These are phyloP conservation scores for Magnaporthiopsis incrustans DNA, from an alignment of 2,329 filamentous ascomycete genomes.

Conservation along the genomic window DNA sequence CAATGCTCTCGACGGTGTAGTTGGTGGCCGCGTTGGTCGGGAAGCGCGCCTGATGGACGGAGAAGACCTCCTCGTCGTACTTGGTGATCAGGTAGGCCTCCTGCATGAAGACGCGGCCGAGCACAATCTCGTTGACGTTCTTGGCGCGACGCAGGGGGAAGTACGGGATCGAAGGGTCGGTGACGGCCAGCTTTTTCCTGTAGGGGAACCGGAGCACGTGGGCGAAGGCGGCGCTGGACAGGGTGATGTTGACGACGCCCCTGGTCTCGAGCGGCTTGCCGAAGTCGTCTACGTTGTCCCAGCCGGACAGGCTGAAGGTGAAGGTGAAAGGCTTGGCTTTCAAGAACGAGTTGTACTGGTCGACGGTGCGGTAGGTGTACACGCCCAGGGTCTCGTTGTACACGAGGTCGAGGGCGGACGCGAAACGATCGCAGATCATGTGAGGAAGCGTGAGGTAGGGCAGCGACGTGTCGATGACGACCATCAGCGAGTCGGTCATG, in stretches of 20 bases:
- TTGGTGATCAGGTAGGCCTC: constrained; percentile 55
- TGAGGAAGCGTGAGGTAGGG: constrained; percentile 57
- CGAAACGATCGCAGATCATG: constrained; percentile 55
- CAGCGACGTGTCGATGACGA: constrained; percentile 55
- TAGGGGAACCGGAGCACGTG: constrained; percentile 43
- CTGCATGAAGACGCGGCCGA: constrained; percentile 63
- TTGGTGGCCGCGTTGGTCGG: constrained; percentile 33
- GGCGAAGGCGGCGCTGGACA: constrained; percentile 43
- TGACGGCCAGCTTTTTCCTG: constrained; percentile 33
- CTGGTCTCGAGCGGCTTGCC: constrained; percentile 38
- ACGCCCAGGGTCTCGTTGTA: constrained; percentile 57
- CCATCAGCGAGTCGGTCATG: constrained; percentile 40
- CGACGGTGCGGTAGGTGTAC: constrained; percentile 53
- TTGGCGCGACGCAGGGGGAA: constrained; percentile 56
- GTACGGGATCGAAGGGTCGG: constrained; percentile 43
- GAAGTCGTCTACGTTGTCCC: constrained; percentile 45
- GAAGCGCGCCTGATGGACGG: constrained; percentile 47
- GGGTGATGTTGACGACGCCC: constrained; percentile 48
- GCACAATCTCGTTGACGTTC: constrained; percentile 46
- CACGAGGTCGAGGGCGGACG: constrained; percentile 52
- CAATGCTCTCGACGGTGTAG: constrained; percentile 33
- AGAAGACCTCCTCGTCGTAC: constrained; percentile 45
- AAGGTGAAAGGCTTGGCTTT: constrained; percentile 40
- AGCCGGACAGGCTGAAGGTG: constrained; percentile 48
- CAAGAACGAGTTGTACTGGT: constrained; percentile 41